Evolutionary conservation across 2,329 filamentous ascomycete species (phyloP).

Genomic region (Xylogone sp.): DNA sequence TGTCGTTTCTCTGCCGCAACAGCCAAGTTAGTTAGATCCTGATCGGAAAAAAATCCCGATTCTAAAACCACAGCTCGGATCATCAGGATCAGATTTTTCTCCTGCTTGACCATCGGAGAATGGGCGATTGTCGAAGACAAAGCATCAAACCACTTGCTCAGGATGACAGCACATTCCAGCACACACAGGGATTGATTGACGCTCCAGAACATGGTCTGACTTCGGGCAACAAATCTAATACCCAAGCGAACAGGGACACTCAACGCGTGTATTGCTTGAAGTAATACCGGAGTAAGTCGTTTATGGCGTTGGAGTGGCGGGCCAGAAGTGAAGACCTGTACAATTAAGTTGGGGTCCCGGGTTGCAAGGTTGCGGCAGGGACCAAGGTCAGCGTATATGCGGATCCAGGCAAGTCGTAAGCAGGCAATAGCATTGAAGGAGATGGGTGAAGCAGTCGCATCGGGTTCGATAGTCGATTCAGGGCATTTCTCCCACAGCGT

Average conservation of each 20-base stretch:
- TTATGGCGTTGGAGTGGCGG: conserved; percentile 55
- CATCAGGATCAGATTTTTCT: conserved; percentile 51
- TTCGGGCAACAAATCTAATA: conserved; percentile 58
- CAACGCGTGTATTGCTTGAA: conserved; percentile 65
- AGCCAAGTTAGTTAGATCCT: conserved; percentile 36
- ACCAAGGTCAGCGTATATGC: conserved; percentile 62
- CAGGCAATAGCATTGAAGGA: conserved; percentile 63
- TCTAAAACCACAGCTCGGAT: conserved; percentile 57
- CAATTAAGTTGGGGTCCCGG: conserved; percentile 58
- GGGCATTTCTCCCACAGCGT: conserved; percentile 48
- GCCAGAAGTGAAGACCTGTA: conserved; percentile 54
- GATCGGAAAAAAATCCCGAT: conserved; percentile 58
- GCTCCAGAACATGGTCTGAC: conserved; percentile 59
- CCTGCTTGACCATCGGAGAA: conserved; percentile 36
- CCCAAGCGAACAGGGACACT: conserved; percentile 63
- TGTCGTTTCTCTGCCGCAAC: conserved; percentile 26
- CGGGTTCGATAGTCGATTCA: conserved; percentile 38
- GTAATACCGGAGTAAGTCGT: conserved; percentile 58
- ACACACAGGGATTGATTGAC: conserved; percentile 58
- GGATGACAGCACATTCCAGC: conserved; percentile 56
- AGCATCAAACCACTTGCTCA: conserved; percentile 44
- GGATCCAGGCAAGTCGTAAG: conserved; percentile 58
- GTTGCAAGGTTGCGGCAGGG: conserved; percentile 61
- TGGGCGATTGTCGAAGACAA: background rate
- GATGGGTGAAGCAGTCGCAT: conserved; percentile 55